Base-by-base conservation (phyloP, 352 stramenopile species). In the Pythium aquatile region DNA sequence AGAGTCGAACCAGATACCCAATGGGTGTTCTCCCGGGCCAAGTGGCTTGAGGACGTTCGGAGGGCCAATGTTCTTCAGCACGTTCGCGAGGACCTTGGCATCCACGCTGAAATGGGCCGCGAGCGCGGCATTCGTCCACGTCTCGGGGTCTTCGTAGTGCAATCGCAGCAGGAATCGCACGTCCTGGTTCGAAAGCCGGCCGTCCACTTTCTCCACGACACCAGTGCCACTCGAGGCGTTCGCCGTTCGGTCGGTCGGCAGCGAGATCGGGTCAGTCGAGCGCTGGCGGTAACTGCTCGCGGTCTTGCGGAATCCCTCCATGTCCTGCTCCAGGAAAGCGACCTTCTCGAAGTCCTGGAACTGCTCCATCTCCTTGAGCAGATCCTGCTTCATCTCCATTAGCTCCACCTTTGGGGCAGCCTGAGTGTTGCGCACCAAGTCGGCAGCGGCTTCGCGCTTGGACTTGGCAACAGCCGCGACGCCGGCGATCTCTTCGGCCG, bases 331-430 rank as follows among this genome's bases (percentile, higher is more conserved):
- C 28, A 63, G 26, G 16, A 55, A 85, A 26, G 77, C 72, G 47
- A 88, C 74, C n/a, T 69, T 69, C 24, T 88, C 80, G 37, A 79
- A 78, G 32, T 87, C 77, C n/a, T 88, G 72, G 6, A 87, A 77
- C 53, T 69, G 59, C 49, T 83, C 66, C 59, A 84, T 72, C 60
- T 87, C 67, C 35, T 75, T 62, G 46, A 88, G 52, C 58, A 91
- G 54, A 29, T 78, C 61, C 3, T 64, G 29, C 58, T 79, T 75
- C 83, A 91, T 88, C 68, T 91, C 83, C 49, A 85, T 58, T 16
- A 88, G 58, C 44, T 84, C 69, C 24, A 70, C 13, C 35, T 69
- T 52, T 52, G 55, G 63, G 4, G 55, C 14, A 5, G 58, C 42
- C 17, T 58, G 61, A 8, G 64, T 53, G 20, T 66, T 65, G 53